phyloP scores from a whole-genome alignment of 2,329 filamentous ascomycete genomes.

The Cladosporium velox region DNA sequence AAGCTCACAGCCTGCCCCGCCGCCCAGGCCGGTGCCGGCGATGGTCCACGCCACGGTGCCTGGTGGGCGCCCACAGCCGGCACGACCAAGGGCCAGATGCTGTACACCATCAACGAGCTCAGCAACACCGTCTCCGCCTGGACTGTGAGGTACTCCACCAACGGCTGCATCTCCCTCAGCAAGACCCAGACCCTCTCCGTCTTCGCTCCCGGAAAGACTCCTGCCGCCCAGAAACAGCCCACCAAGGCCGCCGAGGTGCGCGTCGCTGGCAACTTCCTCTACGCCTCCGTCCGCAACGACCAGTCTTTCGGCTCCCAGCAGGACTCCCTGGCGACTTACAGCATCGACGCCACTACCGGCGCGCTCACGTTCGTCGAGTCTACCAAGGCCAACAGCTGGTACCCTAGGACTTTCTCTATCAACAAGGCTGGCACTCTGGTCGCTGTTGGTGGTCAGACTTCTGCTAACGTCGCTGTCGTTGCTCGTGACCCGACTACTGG shows the following conservation, averaged over 20 bases:
- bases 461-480: constrained; percentile 22
- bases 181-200: constrained; percentile 38
- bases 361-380: constrained; percentile 34
- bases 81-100: constrained; percentile 27
- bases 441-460: constrained; percentile 23
- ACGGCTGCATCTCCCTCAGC: constrained; percentile 37
- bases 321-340: constrained; percentile 40
- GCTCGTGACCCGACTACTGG: constrained; percentile 7
- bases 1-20: constrained; percentile 25
- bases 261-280: constrained; percentile 39
- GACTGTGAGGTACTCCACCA: constrained; percentile 35
- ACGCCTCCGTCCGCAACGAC: constrained; percentile 41
- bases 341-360: constrained; percentile 34
- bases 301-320: constrained; percentile 36
- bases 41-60: constrained; percentile 37
- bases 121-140: constrained; percentile 37
- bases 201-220: constrained; percentile 36
- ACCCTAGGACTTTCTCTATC: constrained; percentile 38
- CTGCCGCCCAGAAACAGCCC: constrained; percentile 23
- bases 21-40: constrained; percentile 28
- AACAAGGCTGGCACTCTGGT: constrained; percentile 22
- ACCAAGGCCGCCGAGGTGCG: constrained; percentile 38
- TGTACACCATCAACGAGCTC: constrained; percentile 41
- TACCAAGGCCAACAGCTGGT: constrained; percentile 37
- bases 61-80: constrained; percentile 46